Percentiles rank a stretch among this genome's conserved stretches.
phyloP scores from a whole-genome alignment of 768 basidiomycete species.

The Trametes meyenii region DNA sequence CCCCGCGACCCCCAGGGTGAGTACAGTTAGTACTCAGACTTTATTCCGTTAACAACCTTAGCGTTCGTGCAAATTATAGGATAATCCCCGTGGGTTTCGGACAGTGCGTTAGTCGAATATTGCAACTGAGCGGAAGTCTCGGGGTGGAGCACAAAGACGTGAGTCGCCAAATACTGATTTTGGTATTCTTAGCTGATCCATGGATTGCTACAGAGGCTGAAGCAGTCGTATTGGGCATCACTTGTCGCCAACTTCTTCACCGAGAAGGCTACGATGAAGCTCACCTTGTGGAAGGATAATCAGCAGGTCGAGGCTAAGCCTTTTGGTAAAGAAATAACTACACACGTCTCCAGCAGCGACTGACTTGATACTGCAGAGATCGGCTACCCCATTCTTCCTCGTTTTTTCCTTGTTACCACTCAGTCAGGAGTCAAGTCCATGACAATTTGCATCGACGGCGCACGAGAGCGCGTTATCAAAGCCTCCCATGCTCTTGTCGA shows the following conservation, averaged over 20 bases:
- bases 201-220: constrained; percentile 50
- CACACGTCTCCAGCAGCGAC: not conserved
- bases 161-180: constrained; percentile 27
- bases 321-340: constrained; percentile 58
- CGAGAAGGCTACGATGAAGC: constrained; percentile 69
- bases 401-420: constrained; percentile 83
- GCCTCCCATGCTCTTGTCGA: constrained; percentile 58
- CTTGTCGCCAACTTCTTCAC: constrained; percentile 73
- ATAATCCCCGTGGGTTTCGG: constrained; percentile 51
- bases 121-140: constrained; percentile 72
- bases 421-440: constrained; percentile 86
- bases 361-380: constrained; percentile 55
- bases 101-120: constrained; percentile 63
- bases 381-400: constrained; percentile 74
- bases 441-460: constrained; percentile 77
- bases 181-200: not conserved
- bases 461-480: constrained; percentile 63
- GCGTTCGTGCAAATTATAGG: constrained; percentile 18
- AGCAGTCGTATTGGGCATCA: constrained; percentile 66
- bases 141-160: constrained; percentile 55
- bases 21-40: not conserved
- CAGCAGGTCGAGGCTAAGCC: constrained; percentile 78
- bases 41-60: not conserved
- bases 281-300: constrained; percentile 89
- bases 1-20: not conserved